A percentile compares a stretch with the other conserved stretches of the same genome.
Conservation (phyloP, 179 eudicot species). For the Beta corolliflora region DNA sequence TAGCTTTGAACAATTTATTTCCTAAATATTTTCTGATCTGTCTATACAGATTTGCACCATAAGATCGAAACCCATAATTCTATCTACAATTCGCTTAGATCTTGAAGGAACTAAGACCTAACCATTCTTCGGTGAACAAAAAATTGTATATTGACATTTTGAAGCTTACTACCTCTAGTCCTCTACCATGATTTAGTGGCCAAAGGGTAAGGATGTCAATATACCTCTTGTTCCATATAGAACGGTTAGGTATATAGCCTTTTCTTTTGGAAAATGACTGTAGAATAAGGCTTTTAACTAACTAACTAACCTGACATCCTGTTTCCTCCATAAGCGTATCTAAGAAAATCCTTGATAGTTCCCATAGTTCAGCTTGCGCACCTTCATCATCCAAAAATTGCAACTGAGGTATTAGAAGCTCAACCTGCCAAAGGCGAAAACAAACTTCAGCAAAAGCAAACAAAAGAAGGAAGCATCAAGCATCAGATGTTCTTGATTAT, state of each 20-base stretch:
- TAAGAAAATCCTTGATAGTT: conserved; percentile 73
- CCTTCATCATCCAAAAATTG: conserved; percentile 99
- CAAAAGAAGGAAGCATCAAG: neutral
- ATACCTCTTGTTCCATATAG: too few species aligned
- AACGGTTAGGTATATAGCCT: too few species aligned
- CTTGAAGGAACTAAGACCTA: neutral
- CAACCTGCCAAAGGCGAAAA: conserved; percentile 55
- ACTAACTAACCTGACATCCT: conserved; percentile 61
- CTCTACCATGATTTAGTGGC: too few species aligned
- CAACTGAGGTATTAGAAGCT: conserved; percentile 95
- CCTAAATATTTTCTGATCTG: neutral
- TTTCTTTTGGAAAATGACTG: neutral
- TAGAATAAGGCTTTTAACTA: conserved; percentile 6
- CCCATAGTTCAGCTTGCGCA: conserved; percentile 97
- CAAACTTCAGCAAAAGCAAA: neutral
- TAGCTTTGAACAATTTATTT: neutral
- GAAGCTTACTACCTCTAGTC: too few species aligned
- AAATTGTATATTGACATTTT: too few species aligned
- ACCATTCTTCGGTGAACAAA: too few species aligned
- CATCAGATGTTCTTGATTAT: neutral
- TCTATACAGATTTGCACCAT: neutral
- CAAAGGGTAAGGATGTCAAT: too few species aligned
- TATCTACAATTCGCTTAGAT: neutral
- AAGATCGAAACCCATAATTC: neutral
- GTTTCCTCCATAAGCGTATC: conserved; percentile 93